Base-by-base conservation (phyloP, 1,139 yeast species). In the Candida sp. region DNA sequence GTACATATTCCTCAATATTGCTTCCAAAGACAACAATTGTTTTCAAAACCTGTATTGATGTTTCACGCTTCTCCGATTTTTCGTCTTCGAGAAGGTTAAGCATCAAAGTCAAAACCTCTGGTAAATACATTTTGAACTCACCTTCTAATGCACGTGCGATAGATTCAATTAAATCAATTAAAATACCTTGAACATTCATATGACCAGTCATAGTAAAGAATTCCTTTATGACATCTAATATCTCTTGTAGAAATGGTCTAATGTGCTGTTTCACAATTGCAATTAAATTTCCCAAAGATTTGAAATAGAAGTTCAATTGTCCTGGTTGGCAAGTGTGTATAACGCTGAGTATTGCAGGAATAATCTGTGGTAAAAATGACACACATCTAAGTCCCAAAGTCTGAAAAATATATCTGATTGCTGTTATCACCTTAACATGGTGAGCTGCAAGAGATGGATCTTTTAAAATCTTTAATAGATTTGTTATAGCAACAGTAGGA, bases 401-500 rank as follows among this genome's bases (percentile, higher is more conserved):
- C 61, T 87, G 90, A 69, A 90, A 90, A 41, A 93, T 89, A 57
- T 87, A 84, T 79, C 91, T 84, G 40, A 93, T 86, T 0, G 98
- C 96, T 55, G 89, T 96, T 9, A 90, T 87, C 32, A 89, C 96
- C 36, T 88, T 85, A 5, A 93, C 87, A 59, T 95, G 98, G 56
- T 91, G 96, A 0, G 88, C 73, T 12, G 87, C 83, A 46, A 93
- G 72, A 0, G 97, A 88, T 1, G 87, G 82, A 60, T 95, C 99
- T 51, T 85, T 84, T 41, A 93, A 66, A 22, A 93, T 84, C 47
- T 84, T 86, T 82, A 91, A 79, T 49, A 95, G 68, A 15, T 90
- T 87, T 33, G 83, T 84, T 36, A 93, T 87, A 1, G 95, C 98
- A 21, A 95, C 98, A 0, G 97, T 90, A 3, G 98, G 97, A 56